Conservation (phyloP, 2,329 filamentous ascomycete species). For the Aspergillus ochraceoroseus region DNA sequence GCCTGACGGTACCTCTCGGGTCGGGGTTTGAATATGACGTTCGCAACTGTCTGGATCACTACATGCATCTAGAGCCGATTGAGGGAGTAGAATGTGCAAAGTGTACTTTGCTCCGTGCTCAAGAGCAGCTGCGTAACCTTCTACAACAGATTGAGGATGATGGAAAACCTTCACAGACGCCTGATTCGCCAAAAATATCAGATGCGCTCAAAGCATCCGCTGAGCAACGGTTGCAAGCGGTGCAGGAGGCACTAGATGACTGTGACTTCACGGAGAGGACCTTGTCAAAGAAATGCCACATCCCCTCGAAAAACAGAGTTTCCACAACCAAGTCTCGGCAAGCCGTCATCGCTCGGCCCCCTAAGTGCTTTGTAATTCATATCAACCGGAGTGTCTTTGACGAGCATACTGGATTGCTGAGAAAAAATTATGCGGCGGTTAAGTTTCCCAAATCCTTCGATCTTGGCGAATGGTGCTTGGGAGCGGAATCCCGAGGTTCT, state of each 20-base stretch:
- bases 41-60: slow-evolving; percentile 74
- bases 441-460: slow-evolving; percentile 70
- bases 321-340: slow-evolving; percentile 84
- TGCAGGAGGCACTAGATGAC: slow-evolving; percentile 67
- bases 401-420: slow-evolving; percentile 69
- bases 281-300: slow-evolving; percentile 60
- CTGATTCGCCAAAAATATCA: slow-evolving; percentile 27
- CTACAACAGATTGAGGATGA: slow-evolving; percentile 42
- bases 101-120: slow-evolving; percentile 68
- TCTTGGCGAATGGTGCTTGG: slow-evolving; percentile 78
- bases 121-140: slow-evolving; percentile 50
- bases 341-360: slow-evolving; percentile 75
- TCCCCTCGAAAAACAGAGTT: slow-evolving; percentile 62
- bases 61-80: slow-evolving; percentile 78
- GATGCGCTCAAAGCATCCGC: slow-evolving; percentile 42
- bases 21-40: slow-evolving; percentile 63
- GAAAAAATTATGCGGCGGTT: slow-evolving; percentile 78
- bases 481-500: slow-evolving; percentile 44
- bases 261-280: slow-evolving; percentile 73
- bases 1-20: slow-evolving; percentile 78
- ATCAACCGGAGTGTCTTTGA: slow-evolving; percentile 91
- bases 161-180: slow-evolving; percentile 19
- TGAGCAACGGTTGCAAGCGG: slow-evolving; percentile 55
- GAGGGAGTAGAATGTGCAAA: slow-evolving; percentile 86
- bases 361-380: slow-evolving; percentile 75